Evolutionary conservation across 176 grass and related monocot genomes (phyloP), one percentile per base, ranked within the genome.

Genomic region (Cymbopogon citratus): DNA sequence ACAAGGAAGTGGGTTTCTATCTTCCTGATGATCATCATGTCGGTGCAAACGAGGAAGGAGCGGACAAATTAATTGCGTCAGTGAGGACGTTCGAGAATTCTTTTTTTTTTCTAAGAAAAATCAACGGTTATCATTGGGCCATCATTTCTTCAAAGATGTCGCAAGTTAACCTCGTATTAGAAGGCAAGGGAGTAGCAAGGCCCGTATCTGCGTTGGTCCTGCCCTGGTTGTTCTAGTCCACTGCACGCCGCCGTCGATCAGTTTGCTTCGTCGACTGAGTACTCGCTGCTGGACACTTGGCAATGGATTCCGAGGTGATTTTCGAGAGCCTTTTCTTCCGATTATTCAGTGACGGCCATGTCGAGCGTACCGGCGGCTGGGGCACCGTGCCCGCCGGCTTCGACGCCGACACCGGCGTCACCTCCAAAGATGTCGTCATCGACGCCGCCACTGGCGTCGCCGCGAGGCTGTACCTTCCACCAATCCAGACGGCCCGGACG

Each of bases 401-500:
- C 69, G 87, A 85, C 81, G 51, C 81, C 18, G 76, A 51, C 76
- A 89, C 40, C 49, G 63, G 81, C 29, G 70, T 89, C 70, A 75
- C 76, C 23, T 89, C 81, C 63, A 85, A 75, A 61, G 81, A 89
- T 10, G 76, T 75, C 31, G 51, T 88, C n/a, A 33, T 89, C 76
- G 81, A 84, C 18, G 49, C 63, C 21, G 62, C n/a, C 81, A 84
- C 76, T 26, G 87, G 87, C 21, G 51, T 52, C 41, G 13, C 77
- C 64, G 82, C 80, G 52, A 71, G 77, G 41, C 52, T 85, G 64
- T 85, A 44, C 77, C 43, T 89, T 13, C 83, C 87, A 27, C 3
- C 4, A 12, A 26, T 76, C 48, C 36, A 34, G 35, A 23, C 34
- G 1, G 33, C 9, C 12, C 3, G 57, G 68, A 8, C 39, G 9